Base-by-base conservation (phyloP, 1,284 basidiomycete species). In the Schizophyllum amplum region DNA sequence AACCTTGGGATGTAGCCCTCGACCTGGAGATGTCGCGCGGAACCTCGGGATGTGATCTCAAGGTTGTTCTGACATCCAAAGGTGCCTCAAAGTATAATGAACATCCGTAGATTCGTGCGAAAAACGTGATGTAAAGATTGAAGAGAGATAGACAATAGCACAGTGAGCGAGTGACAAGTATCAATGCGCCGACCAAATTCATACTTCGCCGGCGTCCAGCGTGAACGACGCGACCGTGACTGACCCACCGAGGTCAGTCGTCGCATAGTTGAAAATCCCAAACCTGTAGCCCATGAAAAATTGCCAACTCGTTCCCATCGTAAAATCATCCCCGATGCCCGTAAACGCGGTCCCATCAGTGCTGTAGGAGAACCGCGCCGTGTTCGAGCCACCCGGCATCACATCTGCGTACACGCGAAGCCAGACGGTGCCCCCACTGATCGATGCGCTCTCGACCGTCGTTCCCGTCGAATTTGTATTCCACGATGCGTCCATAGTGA, bases 221-320 rank as follows among this genome's bases (percentile, higher is more conserved):
- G 51, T 51, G 27, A 56, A 56, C 42, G 51, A 17, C 42, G 51
- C 27, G 11, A 57, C 47, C 51, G 52, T 60, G 26, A 63, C 63
- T 9, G 56, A 47, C 20, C 67, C 66, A 24, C 66, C 67, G 20
- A 63, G 56, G 5, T 63, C 58, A 3, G 51, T 53, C n/a, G 67
- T 66, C 42, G 63, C 66, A 55, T 63, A 66, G 55, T 66, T 66
- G 58, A 68, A 67, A 47, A 68, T 65, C 20, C 57, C 66, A 54
- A 66, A 68, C 42, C 66, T 56, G 53, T 66, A 65, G 15, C 63
- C 66, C 57, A 67, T 63, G 55, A 67, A 66, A 55, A 62, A 66
- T 52, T 63, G 26, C 62, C 64, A 66, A 4, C 59, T 56, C 11
- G 61, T 65, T 24, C 55, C 62, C 58, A 64, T 60, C 4, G 59